Conservation (phyloP, 1,284 basidiomycete species). For the Marasmius fiardii region DNA sequence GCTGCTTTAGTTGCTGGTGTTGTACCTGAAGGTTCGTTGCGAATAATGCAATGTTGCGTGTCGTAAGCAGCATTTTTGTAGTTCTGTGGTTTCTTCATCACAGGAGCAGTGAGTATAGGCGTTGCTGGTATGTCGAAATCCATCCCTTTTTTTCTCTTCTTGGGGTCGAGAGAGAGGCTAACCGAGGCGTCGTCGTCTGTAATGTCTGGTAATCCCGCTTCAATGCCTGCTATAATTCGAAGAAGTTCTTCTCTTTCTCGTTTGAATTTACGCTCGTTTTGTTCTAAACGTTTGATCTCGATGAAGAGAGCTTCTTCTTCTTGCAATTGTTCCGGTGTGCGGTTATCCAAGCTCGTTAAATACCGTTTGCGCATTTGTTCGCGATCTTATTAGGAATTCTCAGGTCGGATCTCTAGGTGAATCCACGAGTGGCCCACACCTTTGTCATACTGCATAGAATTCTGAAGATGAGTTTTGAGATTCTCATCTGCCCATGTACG, state of each 20-base stretch:
- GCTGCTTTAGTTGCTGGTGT: constrained; percentile 65
- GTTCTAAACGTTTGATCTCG: constrained; percentile 92
- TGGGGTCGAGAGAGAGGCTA: constrained; percentile 40
- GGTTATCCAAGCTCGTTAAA: constrained; percentile 79
- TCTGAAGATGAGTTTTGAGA: constrained; percentile 64
- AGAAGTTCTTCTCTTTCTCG: constrained; percentile 90
- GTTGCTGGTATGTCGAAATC: constrained; percentile 58
- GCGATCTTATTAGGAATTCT: constrained; percentile 52
- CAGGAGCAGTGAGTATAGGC: constrained; percentile 34
- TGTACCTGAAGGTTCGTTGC: constrained; percentile 56
- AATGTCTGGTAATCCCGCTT: constrained; percentile 78
- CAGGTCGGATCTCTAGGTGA: background rate
- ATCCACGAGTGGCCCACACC: constrained; percentile 36
- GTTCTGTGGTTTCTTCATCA: constrained; percentile 41
- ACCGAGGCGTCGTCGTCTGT: constrained; percentile 59
- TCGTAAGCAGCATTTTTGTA: constrained; percentile 61
- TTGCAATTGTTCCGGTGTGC: constrained; percentile 85
- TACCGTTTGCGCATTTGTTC: constrained; percentile 91
- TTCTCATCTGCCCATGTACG: constrained; percentile 80
- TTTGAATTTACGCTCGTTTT: constrained; percentile 87
- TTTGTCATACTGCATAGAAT: constrained; percentile 82
- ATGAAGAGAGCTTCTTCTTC: constrained; percentile 97
- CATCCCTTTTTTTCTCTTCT: constrained; percentile 51
- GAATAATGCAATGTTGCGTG: constrained; percentile 70
- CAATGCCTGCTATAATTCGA: constrained; percentile 79